Base-by-base conservation (phyloP, 257 asterid genomes). In the Ehretia macrophylla region DNA sequence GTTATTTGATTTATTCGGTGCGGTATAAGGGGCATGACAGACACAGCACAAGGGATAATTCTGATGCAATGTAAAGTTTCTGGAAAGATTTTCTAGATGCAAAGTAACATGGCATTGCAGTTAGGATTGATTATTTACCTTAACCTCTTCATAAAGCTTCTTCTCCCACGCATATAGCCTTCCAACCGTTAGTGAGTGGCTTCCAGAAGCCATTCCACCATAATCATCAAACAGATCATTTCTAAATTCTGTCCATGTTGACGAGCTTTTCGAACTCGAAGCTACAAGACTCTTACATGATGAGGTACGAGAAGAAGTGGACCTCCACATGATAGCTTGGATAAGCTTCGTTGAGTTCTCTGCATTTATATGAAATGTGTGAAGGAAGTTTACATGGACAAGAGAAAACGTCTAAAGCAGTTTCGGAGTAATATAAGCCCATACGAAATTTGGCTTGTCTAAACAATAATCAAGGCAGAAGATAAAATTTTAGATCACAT, bases 151-250 rank as follows among this genome's bases (percentile, higher is more conserved):
- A 51, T 76, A 86, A 21, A 92, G 89, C 67, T 92, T 92, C 81
- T 88, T 88, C 67, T 92, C 97, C 99, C 99, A 92, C 23, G 97
- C 99, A 66, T 86, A 92, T 17, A 88, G 73, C 67, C 99, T 78
- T 65, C 84, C 99, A 17, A 90, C 75, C n/a, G 98, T 90, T 18
- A 87, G 64, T 0, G 88, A 83, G 74, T 81, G 96, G 85, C 95
- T 90, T 60, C 98, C 96, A 1, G 98, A 85, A 72, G 64, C 75
- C 96, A 90, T 87, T 65, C 96, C 96, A 42, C 94, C 96, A 49
- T 80, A 80, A 55, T 87, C 95, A 72, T 85, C 94, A 35, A 83
- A 85, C 5, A 87, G 73, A 52, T 87, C 95, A 56, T 87, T 87
- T 72, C 76, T 85, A 60, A 81, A 83, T 21, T 85, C 96, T 1